Conservation (phyloP, 805 yeast genomes). For the Cyberlindnera mississippiensis region DNA sequence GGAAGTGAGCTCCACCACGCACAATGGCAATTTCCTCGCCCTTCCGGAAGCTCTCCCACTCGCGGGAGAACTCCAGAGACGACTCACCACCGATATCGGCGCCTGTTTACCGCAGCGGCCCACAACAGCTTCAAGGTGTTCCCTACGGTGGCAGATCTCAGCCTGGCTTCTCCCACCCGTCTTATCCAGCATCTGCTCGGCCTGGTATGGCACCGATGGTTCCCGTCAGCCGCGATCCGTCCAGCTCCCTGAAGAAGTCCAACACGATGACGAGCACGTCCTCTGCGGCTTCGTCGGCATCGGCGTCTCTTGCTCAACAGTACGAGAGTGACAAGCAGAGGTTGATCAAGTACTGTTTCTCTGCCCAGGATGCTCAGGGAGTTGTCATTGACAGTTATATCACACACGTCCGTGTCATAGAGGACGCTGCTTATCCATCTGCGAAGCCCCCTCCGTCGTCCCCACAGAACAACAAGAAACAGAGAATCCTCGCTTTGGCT, state of each 20-base stretch:
- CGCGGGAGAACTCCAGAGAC: constrained; percentile 31
- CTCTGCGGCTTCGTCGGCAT: constrained; percentile 29
- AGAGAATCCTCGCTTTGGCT: constrained; percentile 53
- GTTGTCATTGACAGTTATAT: constrained; percentile 54
- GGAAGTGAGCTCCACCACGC: not conserved
- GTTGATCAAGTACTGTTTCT: constrained; percentile 47
- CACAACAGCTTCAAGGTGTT: constrained; percentile 2
- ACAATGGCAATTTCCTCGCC: constrained; percentile 34
- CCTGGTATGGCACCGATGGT: no score
- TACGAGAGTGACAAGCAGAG: constrained; percentile 51
- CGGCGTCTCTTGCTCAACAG: constrained; percentile 46
- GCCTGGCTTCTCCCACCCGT: no score
- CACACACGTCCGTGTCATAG: constrained; percentile 72
- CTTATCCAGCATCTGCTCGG: no score
- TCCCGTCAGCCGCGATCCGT: not conserved
- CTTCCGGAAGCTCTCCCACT: constrained; percentile 31
- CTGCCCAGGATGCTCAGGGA: constrained; percentile 40
- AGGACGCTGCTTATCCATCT: constrained; percentile 68
- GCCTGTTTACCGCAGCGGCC: not conserved
- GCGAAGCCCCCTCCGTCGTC: constrained; percentile 61
- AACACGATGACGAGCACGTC: constrained; percentile 26
- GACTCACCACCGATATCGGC: constrained; percentile 9
- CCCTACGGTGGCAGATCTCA: no score
- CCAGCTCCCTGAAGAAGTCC: constrained; percentile 23
- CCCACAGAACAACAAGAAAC: constrained; percentile 47